Base-by-base conservation (phyloP, 2,329 filamentous ascomycete species). In the Rasamsonia emersonii region DNA sequence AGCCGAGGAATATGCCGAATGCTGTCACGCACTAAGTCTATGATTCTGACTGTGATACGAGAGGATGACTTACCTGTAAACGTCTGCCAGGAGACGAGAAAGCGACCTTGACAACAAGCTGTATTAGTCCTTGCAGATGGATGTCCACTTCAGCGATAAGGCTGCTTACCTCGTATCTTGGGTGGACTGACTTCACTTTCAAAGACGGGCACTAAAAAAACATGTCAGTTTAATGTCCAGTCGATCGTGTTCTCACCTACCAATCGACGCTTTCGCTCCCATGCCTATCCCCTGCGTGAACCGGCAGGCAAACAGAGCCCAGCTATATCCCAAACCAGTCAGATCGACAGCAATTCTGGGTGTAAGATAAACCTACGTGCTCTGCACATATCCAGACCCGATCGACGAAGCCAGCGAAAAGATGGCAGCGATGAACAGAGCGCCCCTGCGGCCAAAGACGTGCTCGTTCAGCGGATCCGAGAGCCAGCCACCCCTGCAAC, bases 281-380 rank as follows among this genome's bases (percentile, higher is more conserved):
- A 55, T 55, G 17, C 53, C 53, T 15, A 55, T 45, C 3, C 53
- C 53, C 14, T 56, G 42, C 5, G 55, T 33, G 19, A 53, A 38
- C 4, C 54, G 49, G 38, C 46, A 54, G 16, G 33, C 45, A 3
- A 58, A 39, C 4, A 58, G 26, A 15, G 26, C 26, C 7, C 6
- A 9, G 13, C 26, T 28, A 8, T 16, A 8, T 15, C 15, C 10
- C 9, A 7, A 10, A 24, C 7, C 18, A 21, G 19, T 11, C 17
- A 15, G 11, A 33, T 18, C 28, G 24, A 20, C 8, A 26, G 17
- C 14, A 11, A 35, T 6, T 4, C 14, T 13, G n/a, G 15, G 18
- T 17, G 5, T 25, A 21, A 20, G 6, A 15, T 6, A 38, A 23
- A 47, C 31, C 19, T 41, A 37, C 47, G 49, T 53, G 23, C 38